Evolutionary conservation across 495 filamentous ascomycete genomes (phyloP).

Genomic region (Hypoxylon crocopeplum): DNA sequence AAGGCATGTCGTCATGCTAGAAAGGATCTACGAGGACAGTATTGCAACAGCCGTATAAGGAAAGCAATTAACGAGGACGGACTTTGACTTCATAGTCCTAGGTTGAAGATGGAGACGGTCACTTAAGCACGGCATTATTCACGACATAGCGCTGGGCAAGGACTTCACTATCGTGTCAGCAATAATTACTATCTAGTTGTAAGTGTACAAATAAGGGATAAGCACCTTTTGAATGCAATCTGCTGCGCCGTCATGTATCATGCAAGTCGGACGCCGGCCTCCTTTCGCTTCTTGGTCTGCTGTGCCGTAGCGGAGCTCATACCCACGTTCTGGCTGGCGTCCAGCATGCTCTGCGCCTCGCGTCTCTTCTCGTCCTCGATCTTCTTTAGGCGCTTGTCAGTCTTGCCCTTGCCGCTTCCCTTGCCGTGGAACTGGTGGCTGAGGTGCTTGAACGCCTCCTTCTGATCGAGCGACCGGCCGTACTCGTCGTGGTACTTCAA

Average conservation of each 20-base stretch:
- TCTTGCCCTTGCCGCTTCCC: constrained; percentile 96
- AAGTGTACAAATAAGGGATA: constrained; percentile 37
- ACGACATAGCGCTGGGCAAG: neutral
- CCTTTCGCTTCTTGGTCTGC: constrained; percentile 80
- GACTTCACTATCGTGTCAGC: constrained; percentile 35
- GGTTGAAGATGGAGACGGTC: neutral
- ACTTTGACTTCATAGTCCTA: constrained; percentile 11
- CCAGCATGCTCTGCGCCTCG: constrained; percentile 79
- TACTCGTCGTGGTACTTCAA: constrained; percentile 89
- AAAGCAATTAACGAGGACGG: neutral
- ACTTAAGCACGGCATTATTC: constrained; percentile 2
- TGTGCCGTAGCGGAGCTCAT: constrained; percentile 81
- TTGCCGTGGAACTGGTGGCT: constrained; percentile 98
- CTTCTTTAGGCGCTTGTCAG: constrained; percentile 95
- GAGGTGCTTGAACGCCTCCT: constrained; percentile 92
- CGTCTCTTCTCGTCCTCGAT: constrained; percentile 93
- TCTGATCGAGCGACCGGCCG: constrained; percentile 83
- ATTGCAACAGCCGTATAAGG: neutral
- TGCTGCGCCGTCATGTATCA: constrained; percentile 44
- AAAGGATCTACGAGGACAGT: neutral
- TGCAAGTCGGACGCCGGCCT: constrained; percentile 87
- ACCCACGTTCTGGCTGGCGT: constrained; percentile 80
- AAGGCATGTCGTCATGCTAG: neutral
- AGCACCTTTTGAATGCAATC: constrained; percentile 40
- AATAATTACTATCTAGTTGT: constrained; percentile 26